phyloP scores from a whole-genome alignment of 768 basidiomycete species.

The Phaeolepiota aurea region DNA sequence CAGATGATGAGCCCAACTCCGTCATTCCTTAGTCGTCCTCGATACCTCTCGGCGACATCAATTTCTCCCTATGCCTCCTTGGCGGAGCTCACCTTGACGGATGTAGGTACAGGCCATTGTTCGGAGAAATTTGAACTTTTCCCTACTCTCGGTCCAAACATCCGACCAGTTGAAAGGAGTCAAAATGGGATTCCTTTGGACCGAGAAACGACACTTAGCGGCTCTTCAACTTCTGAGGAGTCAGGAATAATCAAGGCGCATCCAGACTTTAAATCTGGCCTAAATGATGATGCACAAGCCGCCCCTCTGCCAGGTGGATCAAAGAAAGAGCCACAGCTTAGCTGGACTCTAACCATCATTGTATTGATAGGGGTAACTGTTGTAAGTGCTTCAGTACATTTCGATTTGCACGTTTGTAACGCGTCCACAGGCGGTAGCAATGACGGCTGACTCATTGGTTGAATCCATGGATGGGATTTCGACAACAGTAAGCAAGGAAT shows the following conservation, averaged over 20 bases:
- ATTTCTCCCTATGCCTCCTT: background rate
- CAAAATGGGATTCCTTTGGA: conserved; percentile 6
- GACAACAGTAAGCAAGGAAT: conserved; percentile 68
- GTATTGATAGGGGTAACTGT: conserved; percentile 54
- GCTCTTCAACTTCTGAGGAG: background rate
- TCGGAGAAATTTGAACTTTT: background rate
- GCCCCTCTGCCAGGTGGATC: no score
- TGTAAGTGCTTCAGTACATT: conserved; percentile 28
- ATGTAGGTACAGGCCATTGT: background rate
- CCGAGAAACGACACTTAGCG: background rate
- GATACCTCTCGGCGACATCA: background rate
- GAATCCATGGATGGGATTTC: conserved; percentile 79
- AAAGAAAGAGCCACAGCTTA: conserved; percentile 51
- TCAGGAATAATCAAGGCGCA: background rate
- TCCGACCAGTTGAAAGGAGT: background rate
- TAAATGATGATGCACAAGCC: background rate
- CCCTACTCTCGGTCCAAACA: background rate
- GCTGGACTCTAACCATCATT: conserved; percentile 45
- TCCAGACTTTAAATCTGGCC: background rate
- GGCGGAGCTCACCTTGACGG: background rate
- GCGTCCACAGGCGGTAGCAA: conserved; percentile 35
- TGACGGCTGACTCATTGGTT: conserved; percentile 65
- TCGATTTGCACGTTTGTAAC: background rate
- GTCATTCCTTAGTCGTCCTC: background rate
- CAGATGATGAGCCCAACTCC: background rate